Evolutionary conservation across 495 filamentous ascomycete genomes (phyloP), one percentile per base, ranked within the genome.

Genomic region (Acidiella bohemica): DNA sequence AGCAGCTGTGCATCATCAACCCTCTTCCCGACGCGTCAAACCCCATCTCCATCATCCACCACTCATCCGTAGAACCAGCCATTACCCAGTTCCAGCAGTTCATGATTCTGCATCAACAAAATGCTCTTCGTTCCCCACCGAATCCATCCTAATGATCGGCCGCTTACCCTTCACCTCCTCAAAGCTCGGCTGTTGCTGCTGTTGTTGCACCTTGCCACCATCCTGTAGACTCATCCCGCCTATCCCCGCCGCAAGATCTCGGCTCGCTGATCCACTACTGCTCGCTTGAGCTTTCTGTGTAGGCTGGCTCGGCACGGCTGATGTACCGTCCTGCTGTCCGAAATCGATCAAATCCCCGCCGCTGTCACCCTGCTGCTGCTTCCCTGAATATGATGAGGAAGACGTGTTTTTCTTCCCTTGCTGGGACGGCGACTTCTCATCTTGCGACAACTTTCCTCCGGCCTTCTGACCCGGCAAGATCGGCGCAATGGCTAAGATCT

Each of bases 401-500:
- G n/a, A 7, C n/a, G 25, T 27, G 7, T n/a, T 23, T 43, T 41
- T 31, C 17, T 32, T 43, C 34, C 46, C 41, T 29, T 19, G 31
- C 8, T 53, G 31, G 13, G 36, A 23, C 20, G n/a, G 29, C 23
- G 19, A 17, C 17, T 25, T 26, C 20, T 46, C 20, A 7, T 41
- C 19, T 12, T 36, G 32, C 18, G 22, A 47, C 33, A 13, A 32
- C 27, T 36, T 22, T 21, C 21, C 13, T 24, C 41, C 17, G 18
- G 24, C 31, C 22, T 39, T 36, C 55, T 92, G 84, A 42, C 85
- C 85, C 36, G 68, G 68, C 23, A 96, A 57, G 53, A 99, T 86
- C 4, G 90, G 86, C 8, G 80, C 80, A 32, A 96, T 81, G 23
- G 80, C 67, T 42, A 87, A 65, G 32, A 96, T 93, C 58, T 96